phyloP scores from a whole-genome alignment of 805 yeast genomes.

The Candida tibetensis region DNA sequence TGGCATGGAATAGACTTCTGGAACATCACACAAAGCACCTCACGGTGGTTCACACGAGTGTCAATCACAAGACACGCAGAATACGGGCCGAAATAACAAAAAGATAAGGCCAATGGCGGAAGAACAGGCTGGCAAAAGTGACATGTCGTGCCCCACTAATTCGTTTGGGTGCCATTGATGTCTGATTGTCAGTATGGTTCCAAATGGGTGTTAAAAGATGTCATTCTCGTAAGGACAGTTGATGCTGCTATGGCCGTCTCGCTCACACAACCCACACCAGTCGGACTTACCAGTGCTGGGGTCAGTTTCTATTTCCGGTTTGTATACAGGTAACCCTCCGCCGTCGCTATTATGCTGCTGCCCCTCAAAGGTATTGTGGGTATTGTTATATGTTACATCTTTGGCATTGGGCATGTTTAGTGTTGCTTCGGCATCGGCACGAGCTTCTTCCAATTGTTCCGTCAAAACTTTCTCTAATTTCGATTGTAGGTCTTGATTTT shows the following conservation, averaged over 20 bases:
- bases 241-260: constrained; percentile 81
- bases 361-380: no score
- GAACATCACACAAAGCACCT: no score
- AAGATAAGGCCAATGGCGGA: no score
- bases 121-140: no score
- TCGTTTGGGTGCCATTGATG: no score
- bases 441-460: constrained; percentile 6
- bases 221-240: constrained; percentile 85
- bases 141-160: no score
- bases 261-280: constrained; percentile 95
- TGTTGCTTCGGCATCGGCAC: neutral
- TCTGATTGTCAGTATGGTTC: no score
- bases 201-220: constrained; percentile 39
- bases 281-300: constrained; percentile 70
- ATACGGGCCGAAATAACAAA: no score
- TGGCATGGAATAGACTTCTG: no score
- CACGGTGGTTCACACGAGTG: no score
- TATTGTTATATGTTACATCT: neutral
- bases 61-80: no score
- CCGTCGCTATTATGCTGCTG: no score
- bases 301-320: constrained; percentile 50
- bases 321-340: constrained; percentile 42
- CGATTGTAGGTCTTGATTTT: constrained; percentile 21
- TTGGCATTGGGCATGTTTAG: neutral
- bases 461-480: constrained; percentile 10